Base-by-base conservation (phyloP, 2,329 filamentous ascomycete species). In the Phaeoacremonium minimum region DNA sequence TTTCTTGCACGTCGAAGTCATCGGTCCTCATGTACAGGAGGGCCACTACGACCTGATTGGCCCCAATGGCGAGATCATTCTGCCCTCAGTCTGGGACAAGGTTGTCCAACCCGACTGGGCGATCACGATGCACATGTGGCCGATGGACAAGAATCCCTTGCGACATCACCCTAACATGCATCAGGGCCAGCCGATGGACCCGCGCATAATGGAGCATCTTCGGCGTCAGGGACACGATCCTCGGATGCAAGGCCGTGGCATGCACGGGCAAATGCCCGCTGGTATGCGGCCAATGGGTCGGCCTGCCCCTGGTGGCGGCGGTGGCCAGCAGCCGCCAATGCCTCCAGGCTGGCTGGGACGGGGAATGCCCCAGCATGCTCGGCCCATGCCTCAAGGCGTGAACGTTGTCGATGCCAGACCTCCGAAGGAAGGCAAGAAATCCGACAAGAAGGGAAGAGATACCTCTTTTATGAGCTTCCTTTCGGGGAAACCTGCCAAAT, bases 11-110 rank as follows among this genome's bases (percentile, higher is more conserved):
- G 82, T 93, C 33, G 85, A 89, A 33, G 67, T 82, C 11, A 80
- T 91, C 36, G 84, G 84, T 1, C 81, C 80, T 13, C 83, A 88
- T 48, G 86, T 93, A 17, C 77, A 81, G 46, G 75, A 85, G 40
- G 85, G 87, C 1, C 84, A 87, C 52, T 93, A 89, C 58, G 87
- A 93, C 55, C 66, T 93, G 29, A 74, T 87, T 35, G 87, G 85
- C 0, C 85, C 87, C 5, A 79, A 87, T 49, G 83, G 83, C 28
- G 84, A 93, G 56, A 89, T 91, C 45, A 90, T 93, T 49, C 75
- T 93, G 28, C 85, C 86, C 6, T 73, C 80, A 39, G 78, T 91
- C 12, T 93, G 87, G 87, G 86, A 90, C 47, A 85, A 81, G 48
- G 83, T 87, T 30, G 69, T 93, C 35, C 75, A 91, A 57, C 87